Evolutionary conservation across 192 early-diverging fungal species (phyloP).

Genomic region (Chytriomyces sp.): DNA sequence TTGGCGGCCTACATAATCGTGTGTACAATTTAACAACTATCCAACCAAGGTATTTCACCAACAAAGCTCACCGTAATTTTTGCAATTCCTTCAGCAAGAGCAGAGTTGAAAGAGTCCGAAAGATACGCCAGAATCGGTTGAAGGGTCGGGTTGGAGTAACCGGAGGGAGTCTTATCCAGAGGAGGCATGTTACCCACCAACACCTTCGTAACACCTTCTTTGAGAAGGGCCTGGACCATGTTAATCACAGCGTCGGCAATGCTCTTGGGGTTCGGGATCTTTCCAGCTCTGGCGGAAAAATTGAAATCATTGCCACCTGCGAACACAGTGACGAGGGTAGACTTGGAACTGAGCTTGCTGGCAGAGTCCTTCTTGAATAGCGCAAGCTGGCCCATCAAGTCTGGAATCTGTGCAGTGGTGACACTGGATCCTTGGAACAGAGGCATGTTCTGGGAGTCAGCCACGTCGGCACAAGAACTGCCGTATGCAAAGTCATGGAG

Average conservation of each 20-base stretch:
- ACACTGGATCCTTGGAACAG: neutral
- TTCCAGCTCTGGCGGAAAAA: neutral
- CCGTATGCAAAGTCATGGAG: slow-evolving; percentile 15
- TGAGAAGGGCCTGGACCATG: neutral
- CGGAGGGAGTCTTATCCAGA: neutral
- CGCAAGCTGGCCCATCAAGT: neutral
- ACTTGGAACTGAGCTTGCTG: neutral
- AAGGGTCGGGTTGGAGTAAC: neutral
- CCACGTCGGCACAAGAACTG: neutral
- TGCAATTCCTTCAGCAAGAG: neutral
- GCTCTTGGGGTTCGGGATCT: neutral
- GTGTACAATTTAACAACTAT: too few relatives aligned
- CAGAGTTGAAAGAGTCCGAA: neutral
- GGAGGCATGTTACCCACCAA: neutral
- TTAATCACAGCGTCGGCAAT: neutral
- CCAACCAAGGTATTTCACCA: too few relatives aligned
- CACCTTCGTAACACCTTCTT: neutral
- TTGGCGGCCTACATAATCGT: too few relatives aligned
- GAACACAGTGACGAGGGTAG: neutral
- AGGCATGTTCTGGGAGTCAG: neutral
- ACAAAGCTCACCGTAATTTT: neutral
- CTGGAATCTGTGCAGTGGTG: neutral
- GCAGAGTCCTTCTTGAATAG: neutral
- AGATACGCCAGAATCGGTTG: neutral
- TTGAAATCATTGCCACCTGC: neutral